phyloP scores from a whole-genome alignment of 441 rosid species.

The Populus trichocarpa region DNA sequence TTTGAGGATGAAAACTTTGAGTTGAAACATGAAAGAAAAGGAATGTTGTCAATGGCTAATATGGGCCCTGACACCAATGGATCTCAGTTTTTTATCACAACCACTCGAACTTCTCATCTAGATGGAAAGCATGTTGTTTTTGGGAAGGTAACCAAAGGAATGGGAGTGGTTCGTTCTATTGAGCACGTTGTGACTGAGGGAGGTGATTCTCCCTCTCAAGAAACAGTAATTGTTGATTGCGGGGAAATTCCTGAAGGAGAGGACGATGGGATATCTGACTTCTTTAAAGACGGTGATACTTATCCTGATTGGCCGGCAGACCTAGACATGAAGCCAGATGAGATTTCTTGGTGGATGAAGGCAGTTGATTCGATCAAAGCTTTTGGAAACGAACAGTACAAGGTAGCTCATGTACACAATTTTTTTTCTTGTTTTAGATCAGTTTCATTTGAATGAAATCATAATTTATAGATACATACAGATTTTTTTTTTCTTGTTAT shows the following conservation, averaged over 20 bases:
- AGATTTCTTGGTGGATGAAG: conserved; percentile 79
- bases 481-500: not conserved
- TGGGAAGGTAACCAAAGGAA: conserved; percentile 74
- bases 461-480: not conserved
- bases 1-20: conserved; percentile 58
- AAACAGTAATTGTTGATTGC: conserved; percentile 56
- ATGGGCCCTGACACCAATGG: conserved; percentile 72
- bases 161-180: conserved; percentile 78
- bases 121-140: conserved; percentile 89
- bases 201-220: conserved; percentile 44
- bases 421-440: not conserved
- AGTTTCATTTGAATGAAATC: not conserved
- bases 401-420: conserved; percentile 34
- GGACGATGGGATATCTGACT: conserved; percentile 62
- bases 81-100: conserved; percentile 83
- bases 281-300: conserved; percentile 76
- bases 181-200: conserved; percentile 57
- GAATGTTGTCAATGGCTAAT: conserved; percentile 87
- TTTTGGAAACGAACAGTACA: conserved; percentile 61
- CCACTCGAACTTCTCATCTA: conserved; percentile 66
- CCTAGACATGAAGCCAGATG: conserved; percentile 50
- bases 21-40: conserved; percentile 56
- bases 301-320: conserved; percentile 84
- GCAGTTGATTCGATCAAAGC: conserved; percentile 66
- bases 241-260: conserved; percentile 71